These are phyloP conservation scores for Canavalia gladiata DNA, from an alignment of 306 rosid genomes.

Conservation along the genomic window DNA sequence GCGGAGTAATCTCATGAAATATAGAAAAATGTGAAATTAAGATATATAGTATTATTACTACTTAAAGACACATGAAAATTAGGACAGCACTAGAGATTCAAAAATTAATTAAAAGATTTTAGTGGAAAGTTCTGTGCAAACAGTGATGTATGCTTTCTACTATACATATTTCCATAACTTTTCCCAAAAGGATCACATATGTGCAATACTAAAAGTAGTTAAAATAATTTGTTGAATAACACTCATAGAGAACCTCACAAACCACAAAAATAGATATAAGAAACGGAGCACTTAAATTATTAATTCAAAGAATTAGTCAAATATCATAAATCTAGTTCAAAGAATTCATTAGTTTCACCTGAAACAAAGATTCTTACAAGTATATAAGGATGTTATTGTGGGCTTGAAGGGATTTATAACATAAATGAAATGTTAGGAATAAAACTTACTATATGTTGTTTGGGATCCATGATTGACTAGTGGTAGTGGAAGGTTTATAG, in stretches of 20 bases:
- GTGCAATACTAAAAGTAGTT: not conserved
- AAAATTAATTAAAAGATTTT: not conserved
- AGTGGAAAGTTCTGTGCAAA: conserved; percentile 16
- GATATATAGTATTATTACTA: no score
- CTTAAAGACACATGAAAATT: not conserved
- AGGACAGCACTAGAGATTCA: not conserved
- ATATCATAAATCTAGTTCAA: not conserved
- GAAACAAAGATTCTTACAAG: not conserved
- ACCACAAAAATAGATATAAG: not conserved
- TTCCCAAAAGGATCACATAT: not conserved
- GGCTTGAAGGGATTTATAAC: not conserved
- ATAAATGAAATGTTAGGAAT: not conserved
- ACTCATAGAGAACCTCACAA: conserved; percentile 1
- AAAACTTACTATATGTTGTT: conserved; percentile 41
- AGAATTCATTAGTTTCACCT: not conserved
- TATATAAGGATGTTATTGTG: not conserved
- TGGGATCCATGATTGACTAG: conserved; percentile 43
- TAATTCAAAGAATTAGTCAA: not conserved
- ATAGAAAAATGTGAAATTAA: no score
- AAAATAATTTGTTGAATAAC: not conserved
- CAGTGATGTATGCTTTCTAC: not conserved
- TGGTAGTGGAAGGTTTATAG: conserved; percentile 4
- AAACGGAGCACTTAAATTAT: not conserved
- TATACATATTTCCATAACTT: not conserved
- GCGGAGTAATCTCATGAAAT: conserved; percentile 5